Percentiles rank a stretch among this genome's conserved stretches.
phyloP scores from a whole-genome alignment of 495 filamentous ascomycete species.

The Penicillium egyptiacum region DNA sequence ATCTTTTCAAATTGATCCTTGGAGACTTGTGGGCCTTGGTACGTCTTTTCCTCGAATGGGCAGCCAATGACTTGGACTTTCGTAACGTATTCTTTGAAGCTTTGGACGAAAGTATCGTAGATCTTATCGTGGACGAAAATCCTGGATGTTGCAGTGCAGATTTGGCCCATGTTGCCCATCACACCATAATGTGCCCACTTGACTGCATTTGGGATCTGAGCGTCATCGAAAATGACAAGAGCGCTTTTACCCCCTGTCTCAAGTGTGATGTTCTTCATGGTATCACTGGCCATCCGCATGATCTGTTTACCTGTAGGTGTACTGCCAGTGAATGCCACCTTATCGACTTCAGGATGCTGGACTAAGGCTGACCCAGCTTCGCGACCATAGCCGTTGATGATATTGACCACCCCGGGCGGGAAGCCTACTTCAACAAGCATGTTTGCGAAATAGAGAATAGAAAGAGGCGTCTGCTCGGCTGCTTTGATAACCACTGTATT shows the following conservation, averaged over 20 bases:
- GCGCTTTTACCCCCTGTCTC: constrained; percentile 31
- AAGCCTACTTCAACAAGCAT: constrained; percentile 52
- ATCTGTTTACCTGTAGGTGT: constrained; percentile 80
- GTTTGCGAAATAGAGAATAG: constrained; percentile 69
- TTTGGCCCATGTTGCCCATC: neutral
- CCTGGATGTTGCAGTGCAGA: neutral
- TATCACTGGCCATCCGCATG: constrained; percentile 76
- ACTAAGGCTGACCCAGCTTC: constrained; percentile 77
- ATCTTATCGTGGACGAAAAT: neutral
- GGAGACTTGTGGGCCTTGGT: neutral
- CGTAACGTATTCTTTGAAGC: too few relatives aligned
- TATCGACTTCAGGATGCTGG: constrained; percentile 72
- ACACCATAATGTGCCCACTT: neutral
- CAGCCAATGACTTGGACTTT: neutral
- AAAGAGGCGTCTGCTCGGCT: too few relatives aligned
- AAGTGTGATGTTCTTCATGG: constrained; percentile 47
- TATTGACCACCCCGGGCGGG: constrained; percentile 86
- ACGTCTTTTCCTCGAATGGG: neutral
- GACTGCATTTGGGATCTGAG: neutral
- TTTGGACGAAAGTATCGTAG: neutral
- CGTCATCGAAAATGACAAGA: neutral
- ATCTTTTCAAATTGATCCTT: neutral
- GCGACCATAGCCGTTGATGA: constrained; percentile 76
- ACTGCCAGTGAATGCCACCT: constrained; percentile 86
- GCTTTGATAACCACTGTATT: too few relatives aligned